Conservation (phyloP, 169 alveolate species). For the Cryptosporidium ryanae region DNA sequence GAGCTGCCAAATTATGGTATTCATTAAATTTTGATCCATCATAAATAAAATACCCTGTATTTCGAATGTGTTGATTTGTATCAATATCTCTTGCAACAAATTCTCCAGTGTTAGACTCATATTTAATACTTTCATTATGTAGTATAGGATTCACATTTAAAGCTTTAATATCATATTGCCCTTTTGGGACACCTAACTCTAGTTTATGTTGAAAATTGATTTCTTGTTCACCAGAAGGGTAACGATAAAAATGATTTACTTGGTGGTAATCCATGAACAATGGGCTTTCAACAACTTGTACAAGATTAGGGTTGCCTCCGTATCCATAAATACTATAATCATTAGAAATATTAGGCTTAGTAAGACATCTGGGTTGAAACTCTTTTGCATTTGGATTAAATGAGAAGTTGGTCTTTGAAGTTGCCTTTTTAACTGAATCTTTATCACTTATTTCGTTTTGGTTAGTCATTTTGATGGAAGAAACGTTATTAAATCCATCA, state of each 20-base stretch:
- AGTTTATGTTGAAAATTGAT: too few relatives aligned
- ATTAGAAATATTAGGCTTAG: background rate
- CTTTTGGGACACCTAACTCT: too few relatives aligned
- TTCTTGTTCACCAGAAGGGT: too few relatives aligned
- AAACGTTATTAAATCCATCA: background rate
- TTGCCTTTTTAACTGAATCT: background rate
- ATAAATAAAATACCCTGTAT: background rate
- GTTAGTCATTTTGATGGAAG: background rate
- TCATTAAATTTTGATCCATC: background rate
- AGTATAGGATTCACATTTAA: too few relatives aligned
- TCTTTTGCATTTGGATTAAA: conserved; percentile 73
- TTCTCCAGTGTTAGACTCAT: too few relatives aligned
- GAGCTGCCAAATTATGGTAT: background rate
- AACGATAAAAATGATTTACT: too few relatives aligned
- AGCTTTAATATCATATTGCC: too few relatives aligned
- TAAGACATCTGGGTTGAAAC: conserved; percentile 43
- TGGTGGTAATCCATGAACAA: too few relatives aligned
- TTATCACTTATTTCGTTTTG: background rate
- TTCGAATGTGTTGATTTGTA: background rate
- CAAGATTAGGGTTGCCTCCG: too few relatives aligned
- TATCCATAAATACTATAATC: too few relatives aligned
- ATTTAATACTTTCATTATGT: too few relatives aligned
- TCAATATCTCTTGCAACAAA: background rate
- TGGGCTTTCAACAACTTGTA: too few relatives aligned
- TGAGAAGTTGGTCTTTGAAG: conserved; percentile 24